Conservation (phyloP, 1,139 yeast genomes). For the Saccharomyces hybrid region DNA sequence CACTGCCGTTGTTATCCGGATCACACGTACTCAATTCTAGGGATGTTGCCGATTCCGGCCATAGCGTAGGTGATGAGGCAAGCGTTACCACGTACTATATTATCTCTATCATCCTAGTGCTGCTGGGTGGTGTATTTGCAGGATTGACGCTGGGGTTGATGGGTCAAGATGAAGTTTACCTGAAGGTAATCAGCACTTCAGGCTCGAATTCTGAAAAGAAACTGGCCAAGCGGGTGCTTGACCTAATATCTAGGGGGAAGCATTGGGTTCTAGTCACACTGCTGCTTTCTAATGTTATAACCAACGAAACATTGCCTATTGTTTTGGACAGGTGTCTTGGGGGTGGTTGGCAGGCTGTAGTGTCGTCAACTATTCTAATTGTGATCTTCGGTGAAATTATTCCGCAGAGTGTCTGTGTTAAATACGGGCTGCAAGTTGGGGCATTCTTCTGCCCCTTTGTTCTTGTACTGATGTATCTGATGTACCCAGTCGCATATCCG, state of each 20-base stretch:
- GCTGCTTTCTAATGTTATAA: conserved; percentile 78
- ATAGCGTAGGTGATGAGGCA: neutral
- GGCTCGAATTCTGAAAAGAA: conserved; percentile 53
- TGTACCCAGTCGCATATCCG: conserved; percentile 93
- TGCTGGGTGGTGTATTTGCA: conserved; percentile 93
- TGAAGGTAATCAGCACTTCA: conserved; percentile 52
- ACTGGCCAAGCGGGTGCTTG: conserved; percentile 68
- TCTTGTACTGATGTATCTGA: conserved; percentile 68
- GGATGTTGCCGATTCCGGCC: neutral
- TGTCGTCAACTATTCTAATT: conserved; percentile 82
- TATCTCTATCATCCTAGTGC: conserved; percentile 60
- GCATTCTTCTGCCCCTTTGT: conserved; percentile 90
- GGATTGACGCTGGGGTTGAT: conserved; percentile 89
- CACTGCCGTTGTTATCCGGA: conserved; percentile 9
- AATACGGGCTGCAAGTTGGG: conserved; percentile 89
- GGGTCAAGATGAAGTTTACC: conserved; percentile 96
- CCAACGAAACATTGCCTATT: conserved; percentile 92
- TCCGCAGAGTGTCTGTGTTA: conserved; percentile 88
- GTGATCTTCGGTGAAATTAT: conserved; percentile 95
- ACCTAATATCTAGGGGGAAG: conserved; percentile 72
- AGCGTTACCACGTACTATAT: conserved; percentile 28
- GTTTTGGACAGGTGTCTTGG: conserved; percentile 88
- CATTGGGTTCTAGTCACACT: conserved; percentile 97
- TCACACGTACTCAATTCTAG: conserved; percentile 10
- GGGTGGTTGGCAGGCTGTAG: conserved; percentile 97